A percentile compares a stretch with the other conserved stretches of the same genome.
Evolutionary conservation across 2,329 filamentous ascomycete genomes (phyloP).

Genomic region (Sporothrix pseudoabietina): DNA sequence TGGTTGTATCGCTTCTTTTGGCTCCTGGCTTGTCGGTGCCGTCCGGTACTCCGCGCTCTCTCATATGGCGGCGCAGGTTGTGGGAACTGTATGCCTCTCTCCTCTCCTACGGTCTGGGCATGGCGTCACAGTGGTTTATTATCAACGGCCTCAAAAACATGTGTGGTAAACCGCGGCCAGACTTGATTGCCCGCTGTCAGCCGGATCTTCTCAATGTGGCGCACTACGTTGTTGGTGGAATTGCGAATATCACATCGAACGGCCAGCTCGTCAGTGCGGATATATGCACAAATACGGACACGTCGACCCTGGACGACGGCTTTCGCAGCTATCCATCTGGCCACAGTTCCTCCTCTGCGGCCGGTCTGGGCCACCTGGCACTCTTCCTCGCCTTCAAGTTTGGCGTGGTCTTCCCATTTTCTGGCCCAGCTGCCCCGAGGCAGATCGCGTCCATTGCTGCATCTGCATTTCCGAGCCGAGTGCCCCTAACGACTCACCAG

Average conservation of each 20-base stretch:
- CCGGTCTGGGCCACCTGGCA: slow-evolving; percentile 80
- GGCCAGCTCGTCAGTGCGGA: slow-evolving; percentile 71
- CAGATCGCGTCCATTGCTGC: slow-evolving; percentile 58
- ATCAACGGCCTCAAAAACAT: slow-evolving; percentile 85
- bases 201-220: slow-evolving; percentile 69
- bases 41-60: slow-evolving; percentile 60
- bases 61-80: slow-evolving; percentile 78
- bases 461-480: slow-evolving; percentile 76
- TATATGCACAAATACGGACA: slow-evolving; percentile 72
- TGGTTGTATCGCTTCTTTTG: slow-evolving; percentile 67
- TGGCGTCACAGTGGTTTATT: slow-evolving; percentile 74
- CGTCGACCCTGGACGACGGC: slow-evolving; percentile 68
- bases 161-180: slow-evolving; percentile 74
- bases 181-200: slow-evolving; percentile 67
- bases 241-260: slow-evolving; percentile 53
- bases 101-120: slow-evolving; percentile 75
- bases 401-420: slow-evolving; percentile 70
- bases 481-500: slow-evolving; percentile 39
- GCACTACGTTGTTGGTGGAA: slow-evolving; percentile 64
- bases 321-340: slow-evolving; percentile 84
- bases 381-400: slow-evolving; percentile 87
- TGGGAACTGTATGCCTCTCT: slow-evolving; percentile 90
- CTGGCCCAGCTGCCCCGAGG: slow-evolving; percentile 53
- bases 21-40: slow-evolving; percentile 72
- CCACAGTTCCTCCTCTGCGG: slow-evolving; percentile 73